Evolutionary conservation across 1,284 basidiomycete species (phyloP).

Genomic region (Trametes polyzona): DNA sequence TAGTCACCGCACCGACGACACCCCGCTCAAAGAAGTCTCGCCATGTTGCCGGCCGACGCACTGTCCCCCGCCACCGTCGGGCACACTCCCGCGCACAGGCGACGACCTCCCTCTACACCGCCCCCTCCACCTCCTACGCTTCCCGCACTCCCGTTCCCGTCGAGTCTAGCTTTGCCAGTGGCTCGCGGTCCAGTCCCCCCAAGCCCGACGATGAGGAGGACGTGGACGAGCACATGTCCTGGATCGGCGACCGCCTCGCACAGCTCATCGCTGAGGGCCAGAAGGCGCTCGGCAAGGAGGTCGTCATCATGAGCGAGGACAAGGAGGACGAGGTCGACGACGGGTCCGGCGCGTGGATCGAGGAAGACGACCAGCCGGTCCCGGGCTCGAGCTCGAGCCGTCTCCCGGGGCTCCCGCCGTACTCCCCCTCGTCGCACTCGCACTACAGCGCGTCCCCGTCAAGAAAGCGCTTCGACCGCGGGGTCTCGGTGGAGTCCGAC

Average conservation of each 20-base stretch:
- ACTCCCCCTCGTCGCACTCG: conserved; percentile 38
- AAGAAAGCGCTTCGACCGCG: conserved; percentile 37
- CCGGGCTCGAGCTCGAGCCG: conserved; percentile 33
- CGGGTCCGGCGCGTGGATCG: conserved; percentile 66
- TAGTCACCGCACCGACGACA: conserved; percentile 30
- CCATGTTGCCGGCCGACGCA: conserved; percentile 35
- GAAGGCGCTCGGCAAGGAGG: conserved; percentile 66
- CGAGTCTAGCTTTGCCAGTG: conserved; percentile 31
- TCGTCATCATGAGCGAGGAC: conserved; percentile 73
- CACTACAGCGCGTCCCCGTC: conserved; percentile 37
- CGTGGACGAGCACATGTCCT: conserved; percentile 65
- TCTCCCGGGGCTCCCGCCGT: conserved; percentile 35
- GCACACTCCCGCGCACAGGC: conserved; percentile 32
- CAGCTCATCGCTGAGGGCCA: conserved; percentile 74
- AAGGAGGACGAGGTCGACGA: conserved; percentile 76
- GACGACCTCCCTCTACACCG: conserved; percentile 31
- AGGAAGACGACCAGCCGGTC: conserved; percentile 32
- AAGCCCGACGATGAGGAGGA: conserved; percentile 37
- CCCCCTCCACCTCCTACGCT: conserved; percentile 23
- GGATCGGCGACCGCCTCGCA: conserved; percentile 71
- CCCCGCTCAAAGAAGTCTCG: conserved; percentile 36
- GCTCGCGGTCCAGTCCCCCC: conserved; percentile 21
- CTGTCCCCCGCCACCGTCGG: conserved; percentile 41
- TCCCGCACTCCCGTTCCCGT: conserved; percentile 27
- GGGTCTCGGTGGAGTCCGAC: conserved; percentile 39